Conservation (phyloP, 2,329 filamentous ascomycete genomes). For the Didymosphaeria variabile region DNA sequence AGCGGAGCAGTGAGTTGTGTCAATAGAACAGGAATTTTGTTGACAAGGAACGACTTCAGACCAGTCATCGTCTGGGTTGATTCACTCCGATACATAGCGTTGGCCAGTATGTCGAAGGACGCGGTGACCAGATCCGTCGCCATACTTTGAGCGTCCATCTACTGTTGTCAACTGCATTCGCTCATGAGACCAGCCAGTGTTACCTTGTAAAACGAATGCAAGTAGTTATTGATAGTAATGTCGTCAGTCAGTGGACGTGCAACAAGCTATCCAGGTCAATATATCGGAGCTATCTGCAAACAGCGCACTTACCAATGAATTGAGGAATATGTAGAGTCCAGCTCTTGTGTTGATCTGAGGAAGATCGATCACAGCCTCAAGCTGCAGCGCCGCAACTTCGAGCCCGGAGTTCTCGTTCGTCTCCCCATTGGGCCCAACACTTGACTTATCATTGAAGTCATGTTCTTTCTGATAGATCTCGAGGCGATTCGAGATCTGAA, state of each 20-base stretch:
- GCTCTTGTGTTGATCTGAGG: conserved; percentile 79
- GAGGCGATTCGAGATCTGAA: conserved; percentile 52
- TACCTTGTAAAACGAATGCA: conserved; percentile 86
- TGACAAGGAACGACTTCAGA: conserved; percentile 85
- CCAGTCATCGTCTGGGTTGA: conserved; percentile 70
- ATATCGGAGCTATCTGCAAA: background rate
- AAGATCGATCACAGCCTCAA: conserved; percentile 69
- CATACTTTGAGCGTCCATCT: conserved; percentile 80
- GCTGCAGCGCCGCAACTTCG: conserved; percentile 58
- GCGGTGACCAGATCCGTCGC: conserved; percentile 85
- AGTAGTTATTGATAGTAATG: conserved; percentile 75
- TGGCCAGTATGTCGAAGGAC: conserved; percentile 88
- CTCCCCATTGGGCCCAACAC: conserved; percentile 55
- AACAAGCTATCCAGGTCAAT: conserved; percentile 70
- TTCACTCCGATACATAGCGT: conserved; percentile 79
- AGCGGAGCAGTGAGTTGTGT: conserved; percentile 65
- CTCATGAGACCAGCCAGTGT: conserved; percentile 18
- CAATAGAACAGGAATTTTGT: conserved; percentile 72
- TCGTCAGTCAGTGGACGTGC: conserved; percentile 87
- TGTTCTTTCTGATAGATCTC: conserved; percentile 52
- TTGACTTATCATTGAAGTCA: conserved; percentile 55
- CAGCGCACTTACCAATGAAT: conserved; percentile 70
- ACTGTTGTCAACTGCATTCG: conserved; percentile 37
- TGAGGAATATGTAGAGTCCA: conserved; percentile 85
- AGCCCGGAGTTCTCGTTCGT: conserved; percentile 47